phyloP scores from a whole-genome alignment of 371 early-diverging fungal genomes.

The Mortierella sp. region DNA sequence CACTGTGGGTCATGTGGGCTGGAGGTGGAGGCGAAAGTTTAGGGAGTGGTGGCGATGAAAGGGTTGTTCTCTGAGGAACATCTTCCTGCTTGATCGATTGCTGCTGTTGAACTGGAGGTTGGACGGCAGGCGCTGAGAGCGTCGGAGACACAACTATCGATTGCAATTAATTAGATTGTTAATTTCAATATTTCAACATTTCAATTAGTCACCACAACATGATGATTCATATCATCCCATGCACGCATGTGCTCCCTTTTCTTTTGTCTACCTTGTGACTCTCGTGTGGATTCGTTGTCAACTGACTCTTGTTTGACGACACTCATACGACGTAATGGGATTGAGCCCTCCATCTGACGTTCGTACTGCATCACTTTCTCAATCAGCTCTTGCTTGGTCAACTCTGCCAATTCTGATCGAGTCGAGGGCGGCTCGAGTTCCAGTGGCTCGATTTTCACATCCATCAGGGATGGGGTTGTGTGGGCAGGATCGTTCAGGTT shows the following conservation, averaged over 20 bases:
- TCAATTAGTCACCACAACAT: neutral
- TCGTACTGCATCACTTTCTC: conserved; percentile 59
- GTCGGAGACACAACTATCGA: neutral
- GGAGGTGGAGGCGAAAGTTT: conserved; percentile 26
- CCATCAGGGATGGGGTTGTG: conserved; percentile 13
- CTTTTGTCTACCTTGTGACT: conserved; percentile 19
- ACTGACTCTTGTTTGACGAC: conserved; percentile 28
- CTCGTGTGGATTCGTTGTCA: conserved; percentile 7
- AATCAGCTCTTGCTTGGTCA: conserved; percentile 50
- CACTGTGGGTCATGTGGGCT: conserved; percentile 4
- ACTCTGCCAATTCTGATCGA: conserved; percentile 30
- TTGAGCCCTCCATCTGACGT: conserved; percentile 51
- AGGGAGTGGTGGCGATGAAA: conserved; percentile 28
- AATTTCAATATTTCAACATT: neutral
- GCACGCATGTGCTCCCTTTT: neutral
- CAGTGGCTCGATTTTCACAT: conserved; percentile 24
- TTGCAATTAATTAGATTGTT: neutral
- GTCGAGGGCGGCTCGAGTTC: conserved; percentile 50
- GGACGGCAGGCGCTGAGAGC: neutral
- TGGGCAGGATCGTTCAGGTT: conserved; percentile 37
- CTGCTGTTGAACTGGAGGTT: conserved; percentile 2
- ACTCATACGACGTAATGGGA: conserved; percentile 39
- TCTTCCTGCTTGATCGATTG: conserved; percentile 19
- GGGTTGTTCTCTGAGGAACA: conserved; percentile 17
- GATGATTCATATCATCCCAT: neutral